phyloP scores from a whole-genome alignment of 139 green algal species.

The Pleodorina starrii region DNA sequence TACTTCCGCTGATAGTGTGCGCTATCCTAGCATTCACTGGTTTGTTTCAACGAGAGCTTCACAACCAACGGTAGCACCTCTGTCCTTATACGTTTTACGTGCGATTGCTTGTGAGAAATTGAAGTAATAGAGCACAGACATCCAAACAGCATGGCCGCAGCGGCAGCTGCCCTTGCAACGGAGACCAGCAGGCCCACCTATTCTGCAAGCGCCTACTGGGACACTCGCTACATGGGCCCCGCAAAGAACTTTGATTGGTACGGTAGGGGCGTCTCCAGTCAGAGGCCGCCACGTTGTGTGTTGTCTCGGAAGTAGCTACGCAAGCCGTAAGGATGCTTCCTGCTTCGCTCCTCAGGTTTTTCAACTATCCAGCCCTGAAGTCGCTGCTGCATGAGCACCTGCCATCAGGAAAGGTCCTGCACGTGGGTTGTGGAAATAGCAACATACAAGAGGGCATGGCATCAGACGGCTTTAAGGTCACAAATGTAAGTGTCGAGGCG shows the following conservation, averaged over 20 bases:
- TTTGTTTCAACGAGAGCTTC: no score
- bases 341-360: slow-evolving; percentile 27
- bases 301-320: no score
- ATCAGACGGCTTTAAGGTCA: slow-evolving; percentile 48
- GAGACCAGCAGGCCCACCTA: slow-evolving; percentile 7
- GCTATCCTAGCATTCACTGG: no score
- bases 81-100: no score
- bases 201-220: slow-evolving; percentile 15
- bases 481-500: not conserved
- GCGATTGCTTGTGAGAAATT: no score
- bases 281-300: no score
- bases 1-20: no score
- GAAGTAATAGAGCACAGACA: not conserved
- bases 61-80: no score
- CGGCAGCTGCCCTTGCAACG: not conserved
- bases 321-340: not conserved
- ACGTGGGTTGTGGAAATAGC: slow-evolving; percentile 62
- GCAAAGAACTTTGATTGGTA: slow-evolving; percentile 41
- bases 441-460: slow-evolving; percentile 51
- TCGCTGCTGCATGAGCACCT: not conserved
- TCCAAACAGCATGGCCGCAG: not conserved
- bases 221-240: not conserved
- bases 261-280: no score
- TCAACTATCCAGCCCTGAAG: slow-evolving; percentile 20
- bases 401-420: slow-evolving; percentile 18